Percentiles rank a stretch among this genome's conserved stretches.
Evolutionary conservation across 768 basidiomycete species (phyloP).

Genomic region (Trametes sanguinea): DNA sequence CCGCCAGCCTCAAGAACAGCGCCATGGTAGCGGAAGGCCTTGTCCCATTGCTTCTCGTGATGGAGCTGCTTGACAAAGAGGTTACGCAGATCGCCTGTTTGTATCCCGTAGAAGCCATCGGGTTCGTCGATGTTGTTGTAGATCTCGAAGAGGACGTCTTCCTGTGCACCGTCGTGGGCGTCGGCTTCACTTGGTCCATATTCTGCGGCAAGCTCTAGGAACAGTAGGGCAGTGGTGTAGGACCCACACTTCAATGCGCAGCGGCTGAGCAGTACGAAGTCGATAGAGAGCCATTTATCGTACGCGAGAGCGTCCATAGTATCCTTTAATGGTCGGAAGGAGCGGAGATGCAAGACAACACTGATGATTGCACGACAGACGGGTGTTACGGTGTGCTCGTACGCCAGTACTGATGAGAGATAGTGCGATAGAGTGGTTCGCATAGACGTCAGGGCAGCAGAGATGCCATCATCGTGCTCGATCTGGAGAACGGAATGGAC

Average conservation of each 20-base stretch:
- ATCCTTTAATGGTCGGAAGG: constrained; percentile 46
- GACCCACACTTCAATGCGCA: constrained; percentile 78
- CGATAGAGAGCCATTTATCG: constrained; percentile 81
- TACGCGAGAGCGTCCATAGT: constrained; percentile 49
- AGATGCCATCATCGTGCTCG: constrained; percentile 25
- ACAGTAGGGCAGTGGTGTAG: constrained; percentile 88
- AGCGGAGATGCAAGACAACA: constrained; percentile 77
- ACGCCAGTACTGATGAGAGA: constrained; percentile 55
- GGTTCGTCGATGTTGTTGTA: constrained; percentile 97
- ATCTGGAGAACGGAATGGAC: constrained; percentile 64
- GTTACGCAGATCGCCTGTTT: constrained; percentile 70
- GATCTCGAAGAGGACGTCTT: constrained; percentile 84
- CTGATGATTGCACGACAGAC: constrained; percentile 67
- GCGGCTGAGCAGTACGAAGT: constrained; percentile 68
- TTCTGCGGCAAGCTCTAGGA: constrained; percentile 79
- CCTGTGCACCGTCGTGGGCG: constrained; percentile 42
- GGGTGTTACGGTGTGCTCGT: constrained; percentile 38
- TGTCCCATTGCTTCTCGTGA: constrained; percentile 92
- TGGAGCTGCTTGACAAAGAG: constrained; percentile 85
- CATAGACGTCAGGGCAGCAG: constrained; percentile 30
- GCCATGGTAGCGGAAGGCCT: constrained; percentile 88
- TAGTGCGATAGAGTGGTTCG: constrained; percentile 47
- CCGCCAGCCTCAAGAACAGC: constrained; percentile 72
- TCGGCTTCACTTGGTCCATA: constrained; percentile 33
- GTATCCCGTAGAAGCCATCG: constrained; percentile 96